Base-by-base conservation (phyloP, 2,329 filamentous ascomycete genomes). In the Cladophialophora bantiana region DNA sequence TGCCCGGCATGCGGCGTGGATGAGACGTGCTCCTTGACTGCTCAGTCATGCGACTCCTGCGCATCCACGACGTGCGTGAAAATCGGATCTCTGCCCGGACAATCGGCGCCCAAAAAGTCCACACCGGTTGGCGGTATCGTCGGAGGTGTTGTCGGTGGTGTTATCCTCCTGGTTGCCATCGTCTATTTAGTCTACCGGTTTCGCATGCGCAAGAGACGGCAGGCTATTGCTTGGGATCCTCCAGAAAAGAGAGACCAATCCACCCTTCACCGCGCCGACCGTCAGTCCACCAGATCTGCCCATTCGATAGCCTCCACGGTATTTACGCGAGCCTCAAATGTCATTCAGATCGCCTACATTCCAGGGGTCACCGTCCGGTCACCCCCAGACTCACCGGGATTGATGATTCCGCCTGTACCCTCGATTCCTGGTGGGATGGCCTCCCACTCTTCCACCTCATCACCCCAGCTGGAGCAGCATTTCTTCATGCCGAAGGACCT, bases 281-380 rank as follows among this genome's bases (percentile, higher is more conserved):
- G 93, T 73, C 87, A 90, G 63, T 95, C 94, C 10, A 91, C 92
- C 53, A 89, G 95, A 77, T 92, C 92, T n/a, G 90, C 69, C 62
- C 87, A 90, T 74, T 98, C 94, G 12, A 93, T 99, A 76, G 95
- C 95, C 15, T 97, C 94, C 9, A 98, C 94, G 32, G 93, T 98
- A 66, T 86, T 97, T 68, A 98, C 95, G 18, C 89, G 95, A 69
- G 95, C 95, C 57, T 98, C 95, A 75, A 99, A 99, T 82, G 94
- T 99, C 77, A 99, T 99, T 74, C 95, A 98, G 81, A 99, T 99
- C 79, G 95, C 95, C 64, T 99, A 98, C 79, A 98, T 99, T 72
- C 95, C 95, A 13, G 95, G 95, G 67, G 94, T 98, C 74, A 97
- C 93, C 68, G 97, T 97, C 81, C 88, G 94, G 72, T 93, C 94